Evolutionary conservation across 2,329 filamentous ascomycete species (phyloP), one percentile per base, ranked within the genome.

Genomic region (Dothistroma septosporum): DNA sequence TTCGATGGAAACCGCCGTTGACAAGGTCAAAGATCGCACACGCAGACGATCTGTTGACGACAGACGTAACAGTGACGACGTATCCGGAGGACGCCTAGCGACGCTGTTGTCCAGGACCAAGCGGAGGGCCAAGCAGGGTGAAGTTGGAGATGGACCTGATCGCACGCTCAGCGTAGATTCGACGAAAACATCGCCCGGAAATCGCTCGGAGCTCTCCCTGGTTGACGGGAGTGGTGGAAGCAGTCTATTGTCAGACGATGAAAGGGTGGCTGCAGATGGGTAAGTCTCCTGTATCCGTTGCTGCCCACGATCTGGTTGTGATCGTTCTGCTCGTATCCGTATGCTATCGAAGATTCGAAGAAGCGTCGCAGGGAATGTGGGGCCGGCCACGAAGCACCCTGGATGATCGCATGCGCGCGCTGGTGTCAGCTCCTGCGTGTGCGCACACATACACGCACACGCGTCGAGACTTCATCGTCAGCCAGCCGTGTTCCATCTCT

Each of bases 171-270:
- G 76, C 67, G 72, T 76, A 57, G 75, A 78, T 41, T 77, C 65
- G 47, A 44, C 32, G 28, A 58, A 54, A 24, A 55, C 63, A 46
- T 41, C 37, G 9, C 49, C 49, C 12, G 64, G 65, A 33, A 70
- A 66, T 24, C 66, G 57, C 24, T 72, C 70, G 9, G 61, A 70
- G 21, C 61, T 64, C 28, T 71, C 77, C n/a, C 70, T 79, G 4
- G 68, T 77, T 53, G 73, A 75, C 64, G 78, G 74, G 65, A 80
- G 78, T 69, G 76, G 77, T 24, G 68, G 76, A 47, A 80, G 79
- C 75, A 81, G 78, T 68, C 75, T 82, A 53, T 69, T 79, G 58
- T 81, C 79, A 16, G 79, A 82, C 63, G 79, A 82, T 62, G 80
- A 83, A 46, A 46, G 55, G 64, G 80, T 78, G 33, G 82, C 84